Evolutionary conservation across 352 stramenopile genomes (phyloP).

Genomic region (Phytophthora hybrid): DNA sequence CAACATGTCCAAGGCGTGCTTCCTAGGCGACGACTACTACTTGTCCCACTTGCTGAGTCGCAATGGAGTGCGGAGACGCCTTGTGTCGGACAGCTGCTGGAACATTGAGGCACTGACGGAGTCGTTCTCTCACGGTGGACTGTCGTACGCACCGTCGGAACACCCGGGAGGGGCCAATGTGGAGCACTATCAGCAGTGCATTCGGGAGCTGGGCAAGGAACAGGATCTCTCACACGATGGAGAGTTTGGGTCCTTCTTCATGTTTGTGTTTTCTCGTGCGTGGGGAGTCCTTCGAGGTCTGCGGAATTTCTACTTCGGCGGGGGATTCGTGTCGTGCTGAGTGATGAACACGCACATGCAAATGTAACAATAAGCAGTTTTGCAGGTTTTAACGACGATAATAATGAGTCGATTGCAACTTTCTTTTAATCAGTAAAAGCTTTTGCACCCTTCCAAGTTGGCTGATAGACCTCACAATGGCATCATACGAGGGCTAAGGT

Average conservation of each 20-base stretch:
- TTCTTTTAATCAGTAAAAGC: too few relatives aligned
- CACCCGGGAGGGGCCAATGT: conserved; percentile 64
- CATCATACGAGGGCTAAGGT: not conserved
- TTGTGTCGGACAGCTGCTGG: conserved; percentile 68
- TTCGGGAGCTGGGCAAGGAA: conserved; percentile 52
- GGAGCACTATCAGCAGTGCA: conserved; percentile 70
- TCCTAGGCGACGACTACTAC: conserved; percentile 64
- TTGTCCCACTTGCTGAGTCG: conserved; percentile 57
- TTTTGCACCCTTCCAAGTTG: too few relatives aligned
- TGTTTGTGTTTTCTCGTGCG: conserved; percentile 51
- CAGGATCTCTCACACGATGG: conserved; percentile 56
- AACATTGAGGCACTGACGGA: conserved; percentile 38
- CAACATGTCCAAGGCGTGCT: conserved; percentile 60
- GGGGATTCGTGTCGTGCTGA: conserved; percentile 52
- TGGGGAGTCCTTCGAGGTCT: conserved; percentile 46
- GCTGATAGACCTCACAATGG: not conserved
- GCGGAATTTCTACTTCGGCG: conserved; percentile 29
- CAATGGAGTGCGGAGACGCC: conserved; percentile 45
- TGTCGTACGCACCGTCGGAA: conserved; percentile 43
- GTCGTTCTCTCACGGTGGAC: conserved; percentile 41
- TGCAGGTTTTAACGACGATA: too few relatives aligned
- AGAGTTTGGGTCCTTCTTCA: conserved; percentile 51
- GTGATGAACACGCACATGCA: not conserved
- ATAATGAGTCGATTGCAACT: too few relatives aligned
- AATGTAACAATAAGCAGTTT: too few relatives aligned